Percentiles rank a stretch among this genome's conserved stretches.
Conservation (phyloP, 2,329 filamentous ascomycete genomes). For the Colletotrichum liaoningense region DNA sequence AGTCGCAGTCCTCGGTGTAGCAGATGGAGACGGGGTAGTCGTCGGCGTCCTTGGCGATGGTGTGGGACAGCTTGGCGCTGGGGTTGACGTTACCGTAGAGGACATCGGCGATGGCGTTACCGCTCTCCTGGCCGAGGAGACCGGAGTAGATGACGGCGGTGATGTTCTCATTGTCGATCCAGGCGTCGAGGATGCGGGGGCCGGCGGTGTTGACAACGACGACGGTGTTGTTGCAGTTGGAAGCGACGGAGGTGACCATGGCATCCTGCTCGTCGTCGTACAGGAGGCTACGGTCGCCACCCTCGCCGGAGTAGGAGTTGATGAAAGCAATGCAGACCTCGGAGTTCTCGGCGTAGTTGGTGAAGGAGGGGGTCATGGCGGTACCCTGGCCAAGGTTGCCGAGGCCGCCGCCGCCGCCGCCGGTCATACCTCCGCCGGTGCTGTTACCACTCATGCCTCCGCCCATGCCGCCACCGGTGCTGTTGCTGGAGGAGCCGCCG, state of each 20-base stretch:
- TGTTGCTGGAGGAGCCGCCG: slow-evolving; percentile 3
- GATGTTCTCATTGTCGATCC: slow-evolving; percentile 74
- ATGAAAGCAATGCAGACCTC: slow-evolving; percentile 32
- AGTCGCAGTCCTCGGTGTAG: slow-evolving; percentile 45
- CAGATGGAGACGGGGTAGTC: slow-evolving; percentile 64
- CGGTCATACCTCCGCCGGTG: slow-evolving; percentile 23
- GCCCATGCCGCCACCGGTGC: slow-evolving; percentile 7
- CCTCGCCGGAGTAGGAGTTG: slow-evolving; percentile 67
- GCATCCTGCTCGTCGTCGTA: slow-evolving; percentile 67
- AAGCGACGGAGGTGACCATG: slow-evolving; percentile 69
- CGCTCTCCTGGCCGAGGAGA: slow-evolving; percentile 75
- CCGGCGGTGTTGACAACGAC: slow-evolving; percentile 74
- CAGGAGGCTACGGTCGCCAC: slow-evolving; percentile 74
- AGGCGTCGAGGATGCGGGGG: slow-evolving; percentile 65
- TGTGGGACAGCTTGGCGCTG: slow-evolving; percentile 72
- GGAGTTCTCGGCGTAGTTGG: slow-evolving; percentile 26
- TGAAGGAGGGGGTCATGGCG: slow-evolving; percentile 2
- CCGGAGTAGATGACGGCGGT: slow-evolving; percentile 73
- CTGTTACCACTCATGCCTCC: slow-evolving; percentile 2
- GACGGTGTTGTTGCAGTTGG: slow-evolving; percentile 70
- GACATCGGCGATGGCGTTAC: slow-evolving; percentile 64
- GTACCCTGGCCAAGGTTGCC: slow-evolving; percentile 20
- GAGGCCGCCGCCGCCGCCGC: slow-evolving; percentile 10
- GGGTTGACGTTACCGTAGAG: slow-evolving; percentile 67
- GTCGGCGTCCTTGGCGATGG: slow-evolving; percentile 63